phyloP scores from a whole-genome alignment of 371 early-diverging fungal genomes.

The Apophysomyces ossiformis region DNA sequence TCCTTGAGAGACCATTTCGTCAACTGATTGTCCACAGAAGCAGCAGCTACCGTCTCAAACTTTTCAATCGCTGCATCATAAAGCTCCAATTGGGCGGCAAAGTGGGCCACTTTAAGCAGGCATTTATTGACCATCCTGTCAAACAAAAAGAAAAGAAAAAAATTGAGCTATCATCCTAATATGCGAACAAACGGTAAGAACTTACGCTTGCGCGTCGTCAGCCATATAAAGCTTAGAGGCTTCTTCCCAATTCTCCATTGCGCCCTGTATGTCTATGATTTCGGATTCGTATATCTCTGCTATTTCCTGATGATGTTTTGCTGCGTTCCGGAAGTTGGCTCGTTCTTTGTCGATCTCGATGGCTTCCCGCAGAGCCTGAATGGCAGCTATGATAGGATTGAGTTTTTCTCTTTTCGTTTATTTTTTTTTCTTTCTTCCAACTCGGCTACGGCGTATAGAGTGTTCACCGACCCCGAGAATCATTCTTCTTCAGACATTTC shows the following conservation, averaged over 20 bases:
- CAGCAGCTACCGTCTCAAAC: slow-evolving; percentile 85
- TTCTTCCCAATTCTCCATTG: slow-evolving; percentile 84
- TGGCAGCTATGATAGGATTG: slow-evolving; percentile 63
- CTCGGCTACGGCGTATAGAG: slow-evolving; percentile 9
- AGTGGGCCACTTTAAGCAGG: slow-evolving; percentile 86
- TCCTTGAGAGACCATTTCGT: slow-evolving; percentile 95
- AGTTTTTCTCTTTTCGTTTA: not conserved
- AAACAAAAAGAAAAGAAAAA: slow-evolving; percentile 7
- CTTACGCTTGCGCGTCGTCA: slow-evolving; percentile 89
- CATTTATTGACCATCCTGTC: slow-evolving; percentile 78
- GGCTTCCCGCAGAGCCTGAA: slow-evolving; percentile 73
- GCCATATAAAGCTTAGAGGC: slow-evolving; percentile 92
- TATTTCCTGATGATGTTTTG: slow-evolving; percentile 91
- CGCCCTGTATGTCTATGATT: slow-evolving; percentile 77
- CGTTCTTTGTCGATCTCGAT: slow-evolving; percentile 77
- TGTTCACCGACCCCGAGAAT: slow-evolving; percentile 69
- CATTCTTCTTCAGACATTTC: slow-evolving; percentile 83
- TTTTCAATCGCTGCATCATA: slow-evolving; percentile 87
- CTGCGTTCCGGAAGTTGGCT: slow-evolving; percentile 92
- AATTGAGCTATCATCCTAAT: not conserved
- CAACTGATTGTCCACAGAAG: slow-evolving; percentile 84
- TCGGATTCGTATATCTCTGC: slow-evolving; percentile 94
- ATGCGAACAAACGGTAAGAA: not conserved
- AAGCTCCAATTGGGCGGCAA: slow-evolving; percentile 89
- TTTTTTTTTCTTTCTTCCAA: not conserved